Percentiles rank a stretch among this genome's conserved stretches.
phyloP scores from a whole-genome alignment of 1,139 yeast genomes.

The Chernovozyma sophiae-reginae region DNA sequence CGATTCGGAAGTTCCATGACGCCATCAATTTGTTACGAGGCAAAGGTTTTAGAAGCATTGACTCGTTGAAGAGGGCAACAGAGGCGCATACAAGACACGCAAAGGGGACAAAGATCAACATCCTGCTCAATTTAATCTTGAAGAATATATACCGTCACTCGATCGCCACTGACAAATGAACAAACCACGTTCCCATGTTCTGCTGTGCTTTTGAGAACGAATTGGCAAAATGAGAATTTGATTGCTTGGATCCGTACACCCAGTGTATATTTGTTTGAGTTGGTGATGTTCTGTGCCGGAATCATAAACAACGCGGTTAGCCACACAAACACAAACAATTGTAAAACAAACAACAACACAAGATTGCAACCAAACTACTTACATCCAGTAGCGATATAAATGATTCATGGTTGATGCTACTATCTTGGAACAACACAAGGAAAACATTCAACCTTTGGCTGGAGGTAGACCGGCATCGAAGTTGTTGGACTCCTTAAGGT shows the following conservation, averaged over 20 bases:
- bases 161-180: not conserved
- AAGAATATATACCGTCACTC: no score
- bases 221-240: no score
- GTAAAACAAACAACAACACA: no score
- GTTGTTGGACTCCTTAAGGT: constrained; percentile 44
- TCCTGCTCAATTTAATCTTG: no score
- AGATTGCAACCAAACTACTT: no score
- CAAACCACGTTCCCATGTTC: no score
- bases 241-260: no score
- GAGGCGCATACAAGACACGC: not conserved
- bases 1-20: constrained; percentile 62
- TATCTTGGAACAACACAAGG: constrained; percentile 67
- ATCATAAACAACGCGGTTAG: no score
- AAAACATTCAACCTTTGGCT: constrained; percentile 66
- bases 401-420: constrained; percentile 31
- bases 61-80: constrained; percentile 49
- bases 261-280: no score
- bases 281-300: no score
- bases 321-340: no score
- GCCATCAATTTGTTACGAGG: constrained; percentile 66
- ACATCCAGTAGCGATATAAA: not conserved
- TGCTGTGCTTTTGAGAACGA: no score
- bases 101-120: not conserved
- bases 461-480: constrained; percentile 70
- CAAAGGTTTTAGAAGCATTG: constrained; percentile 59